Evolutionary conservation across 257 asterid genomes (phyloP).

Genomic region (Orobanche coerulescens): DNA sequence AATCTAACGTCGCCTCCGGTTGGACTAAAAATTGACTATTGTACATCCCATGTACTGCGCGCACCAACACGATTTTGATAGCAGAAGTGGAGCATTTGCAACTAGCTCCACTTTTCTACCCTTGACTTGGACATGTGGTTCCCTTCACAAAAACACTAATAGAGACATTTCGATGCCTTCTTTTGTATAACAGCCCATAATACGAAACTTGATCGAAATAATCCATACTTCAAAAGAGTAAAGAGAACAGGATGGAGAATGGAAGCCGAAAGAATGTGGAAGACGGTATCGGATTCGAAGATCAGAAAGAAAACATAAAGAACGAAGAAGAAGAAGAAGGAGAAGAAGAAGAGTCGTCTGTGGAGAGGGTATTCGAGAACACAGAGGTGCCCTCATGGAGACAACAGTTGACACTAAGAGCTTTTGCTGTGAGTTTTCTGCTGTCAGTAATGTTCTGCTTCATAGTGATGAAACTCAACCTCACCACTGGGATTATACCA

Average conservation of each 20-base stretch:
- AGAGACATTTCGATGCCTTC: neutral
- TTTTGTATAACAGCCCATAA: no score
- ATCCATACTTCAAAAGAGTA: neutral
- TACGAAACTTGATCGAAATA: neutral
- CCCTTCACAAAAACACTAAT: neutral
- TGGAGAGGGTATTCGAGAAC: slow-evolving; percentile 3
- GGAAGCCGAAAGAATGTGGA: no score
- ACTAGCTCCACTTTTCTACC: slow-evolving; percentile 2
- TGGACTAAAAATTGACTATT: no score
- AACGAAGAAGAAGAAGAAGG: slow-evolving; percentile 15
- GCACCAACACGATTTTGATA: no score
- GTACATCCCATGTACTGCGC: no score
- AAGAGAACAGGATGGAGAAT: neutral
- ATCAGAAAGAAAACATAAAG: no score
- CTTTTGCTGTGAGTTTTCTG: neutral
- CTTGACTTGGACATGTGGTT: slow-evolving; percentile 22
- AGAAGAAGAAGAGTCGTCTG: neutral
- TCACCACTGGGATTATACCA: slow-evolving; percentile 8
- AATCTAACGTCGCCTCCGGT: no score
- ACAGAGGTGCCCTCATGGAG: slow-evolving; percentile 1
- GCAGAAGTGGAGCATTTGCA: no score
- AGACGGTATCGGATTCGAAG: slow-evolving; percentile 13
- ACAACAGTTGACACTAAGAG: neutral
- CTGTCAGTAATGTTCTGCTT: neutral
- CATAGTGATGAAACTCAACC: slow-evolving; percentile 10